A percentile compares a stretch with the other conserved stretches of the same genome.
Conservation (phyloP, 345 rosid species). For the Fremontodendron californicum region DNA sequence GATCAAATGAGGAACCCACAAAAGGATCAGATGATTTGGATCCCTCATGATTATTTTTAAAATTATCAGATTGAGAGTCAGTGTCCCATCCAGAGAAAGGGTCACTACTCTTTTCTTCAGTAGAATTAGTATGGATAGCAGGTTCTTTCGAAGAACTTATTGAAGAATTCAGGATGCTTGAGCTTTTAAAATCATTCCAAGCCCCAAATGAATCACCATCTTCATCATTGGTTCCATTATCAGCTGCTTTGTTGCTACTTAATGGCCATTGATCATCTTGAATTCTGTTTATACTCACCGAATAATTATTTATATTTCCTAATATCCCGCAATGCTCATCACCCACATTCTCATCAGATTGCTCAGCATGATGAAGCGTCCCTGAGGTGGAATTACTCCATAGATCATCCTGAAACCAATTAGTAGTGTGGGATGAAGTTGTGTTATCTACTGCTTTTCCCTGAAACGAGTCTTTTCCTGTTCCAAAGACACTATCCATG, state of each 20-base stretch:
- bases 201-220: conserved; percentile 52
- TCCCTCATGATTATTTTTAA: conserved; percentile 24
- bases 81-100: conserved; percentile 54
- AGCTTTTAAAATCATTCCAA: conserved; percentile 65
- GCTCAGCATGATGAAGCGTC: conserved; percentile 19
- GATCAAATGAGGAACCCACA: conserved; percentile 41
- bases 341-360: conserved; percentile 15
- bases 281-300: conserved; percentile 20
- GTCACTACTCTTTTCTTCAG: conserved; percentile 27
- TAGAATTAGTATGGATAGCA: conserved; percentile 19
- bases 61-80: conserved; percentile 44
- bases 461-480: conserved; percentile 30
- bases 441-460: conserved; percentile 30
- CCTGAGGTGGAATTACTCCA: conserved; percentile 31
- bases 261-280: conserved; percentile 38
- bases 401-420: conserved; percentile 48
- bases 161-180: conserved; percentile 31
- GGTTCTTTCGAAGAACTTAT: conserved; percentile 23
- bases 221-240: conserved; percentile 26
- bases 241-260: conserved; percentile 24
- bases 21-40: conserved; percentile 34
- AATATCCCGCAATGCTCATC: conserved; percentile 15
- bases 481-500: conserved; percentile 59
- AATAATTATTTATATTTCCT: conserved; percentile 16
- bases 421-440: conserved; percentile 28